These are phyloP conservation scores for Oehlia diaphana DNA, from an alignment of 192 early-diverging fungal species.

Conservation along the genomic window DNA sequence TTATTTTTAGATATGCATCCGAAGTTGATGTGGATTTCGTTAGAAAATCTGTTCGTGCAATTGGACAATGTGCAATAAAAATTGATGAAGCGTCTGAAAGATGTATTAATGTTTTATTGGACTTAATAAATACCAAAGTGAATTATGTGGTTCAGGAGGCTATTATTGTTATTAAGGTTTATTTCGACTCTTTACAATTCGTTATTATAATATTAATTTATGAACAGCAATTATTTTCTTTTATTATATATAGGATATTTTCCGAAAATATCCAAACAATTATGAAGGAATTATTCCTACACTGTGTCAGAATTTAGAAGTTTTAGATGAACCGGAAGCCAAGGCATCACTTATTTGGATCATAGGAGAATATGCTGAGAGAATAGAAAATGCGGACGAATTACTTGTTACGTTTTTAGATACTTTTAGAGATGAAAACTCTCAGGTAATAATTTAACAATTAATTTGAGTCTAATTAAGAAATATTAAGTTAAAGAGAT, in stretches of 20 bases:
- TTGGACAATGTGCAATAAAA: slow-evolving; percentile 91
- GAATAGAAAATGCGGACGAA: slow-evolving; percentile 80
- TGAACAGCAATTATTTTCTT: neutral
- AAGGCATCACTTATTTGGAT: slow-evolving; percentile 94
- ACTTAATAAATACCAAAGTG: slow-evolving; percentile 84
- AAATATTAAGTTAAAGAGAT: neutral
- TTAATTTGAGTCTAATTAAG: neutral
- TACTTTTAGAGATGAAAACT: slow-evolving; percentile 83
- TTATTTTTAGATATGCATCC: slow-evolving; percentile 72
- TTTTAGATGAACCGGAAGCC: slow-evolving; percentile 87
- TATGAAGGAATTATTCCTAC: slow-evolving; percentile 86
- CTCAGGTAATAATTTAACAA: slow-evolving; percentile 45
- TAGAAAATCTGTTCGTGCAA: slow-evolving; percentile 82
- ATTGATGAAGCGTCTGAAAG: slow-evolving; percentile 84
- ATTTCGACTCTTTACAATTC: neutral
- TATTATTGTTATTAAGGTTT: slow-evolving; percentile 86
- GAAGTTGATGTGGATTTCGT: slow-evolving; percentile 99
- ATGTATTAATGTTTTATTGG: slow-evolving; percentile 84
- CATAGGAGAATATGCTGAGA: slow-evolving; percentile 93
- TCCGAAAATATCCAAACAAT: slow-evolving; percentile 88
- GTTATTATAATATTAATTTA: neutral
- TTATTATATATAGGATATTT: slow-evolving; percentile 66
- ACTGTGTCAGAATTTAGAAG: slow-evolving; percentile 89
- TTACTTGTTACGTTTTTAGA: slow-evolving; percentile 80
- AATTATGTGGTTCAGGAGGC: slow-evolving; percentile 92